Percentiles rank a stretch among this genome's conserved stretches.
Conservation (phyloP, 108 stramenopile genomes). For the Skeletonema costatum region DNA sequence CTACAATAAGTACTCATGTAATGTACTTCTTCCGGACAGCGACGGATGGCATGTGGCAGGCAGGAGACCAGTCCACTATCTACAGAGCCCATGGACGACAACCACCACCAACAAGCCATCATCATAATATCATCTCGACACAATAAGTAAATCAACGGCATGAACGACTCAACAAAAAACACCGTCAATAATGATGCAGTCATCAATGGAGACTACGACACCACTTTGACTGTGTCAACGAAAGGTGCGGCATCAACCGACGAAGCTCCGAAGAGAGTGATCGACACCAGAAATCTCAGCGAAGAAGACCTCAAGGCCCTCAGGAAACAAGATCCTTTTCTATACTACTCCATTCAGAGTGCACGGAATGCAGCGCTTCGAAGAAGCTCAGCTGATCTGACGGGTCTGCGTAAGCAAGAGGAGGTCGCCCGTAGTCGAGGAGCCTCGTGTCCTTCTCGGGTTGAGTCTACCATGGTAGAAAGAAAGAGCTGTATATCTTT, state of each 20-base stretch:
- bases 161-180: not conserved
- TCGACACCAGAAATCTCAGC: not conserved
- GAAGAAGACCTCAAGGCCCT: not conserved
- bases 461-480: not conserved
- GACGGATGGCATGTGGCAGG: too few species aligned
- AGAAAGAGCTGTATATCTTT: not conserved
- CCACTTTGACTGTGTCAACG: not conserved
- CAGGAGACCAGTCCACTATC: too few species aligned
- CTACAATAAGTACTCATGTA: too few species aligned
- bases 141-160: too few species aligned
- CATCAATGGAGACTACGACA: not conserved
- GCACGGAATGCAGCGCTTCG: not conserved
- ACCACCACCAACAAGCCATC: too few species aligned
- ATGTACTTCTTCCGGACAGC: too few species aligned
- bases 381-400: not conserved
- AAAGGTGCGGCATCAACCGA: not conserved
- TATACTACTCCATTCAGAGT: slow-evolving; percentile 4
- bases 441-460: not conserved
- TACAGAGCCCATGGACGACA: too few species aligned
- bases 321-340: not conserved
- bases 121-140: not conserved
- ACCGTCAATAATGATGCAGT: not conserved
- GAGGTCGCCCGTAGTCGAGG: not conserved
- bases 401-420: not conserved
- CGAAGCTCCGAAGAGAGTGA: not conserved